These are phyloP conservation scores for Eragrostis curvula DNA, from an alignment of 176 grass and related monocot genomes.

Conservation along the genomic window DNA sequence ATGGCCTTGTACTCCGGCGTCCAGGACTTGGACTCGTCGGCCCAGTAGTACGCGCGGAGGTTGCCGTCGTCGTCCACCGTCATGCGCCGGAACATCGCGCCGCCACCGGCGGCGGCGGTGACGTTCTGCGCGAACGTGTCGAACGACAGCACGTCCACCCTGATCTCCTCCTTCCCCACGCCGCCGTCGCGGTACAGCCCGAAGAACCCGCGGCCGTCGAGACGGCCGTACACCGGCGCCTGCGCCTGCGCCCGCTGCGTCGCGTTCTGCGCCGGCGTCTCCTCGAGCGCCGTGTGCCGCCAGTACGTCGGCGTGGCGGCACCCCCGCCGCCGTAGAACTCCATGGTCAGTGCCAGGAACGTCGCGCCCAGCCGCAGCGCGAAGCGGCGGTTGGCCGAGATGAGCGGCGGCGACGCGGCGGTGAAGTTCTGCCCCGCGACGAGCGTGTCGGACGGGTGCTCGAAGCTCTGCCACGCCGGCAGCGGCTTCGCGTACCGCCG, in stretches of 20 bases:
- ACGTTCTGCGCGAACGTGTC: too few relatives aligned
- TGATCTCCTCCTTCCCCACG: background rate
- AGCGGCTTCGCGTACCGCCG: background rate
- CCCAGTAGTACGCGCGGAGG: slow-evolving; percentile 26
- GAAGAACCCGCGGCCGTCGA: too few relatives aligned
- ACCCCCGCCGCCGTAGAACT: too few relatives aligned
- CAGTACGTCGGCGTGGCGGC: background rate
- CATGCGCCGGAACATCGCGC: too few relatives aligned
- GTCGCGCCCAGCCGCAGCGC: slow-evolving; percentile 38
- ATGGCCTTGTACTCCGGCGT: too few relatives aligned
- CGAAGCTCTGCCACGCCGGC: slow-evolving; percentile 66
- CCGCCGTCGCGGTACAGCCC: slow-evolving; percentile 41
- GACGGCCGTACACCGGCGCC: background rate
- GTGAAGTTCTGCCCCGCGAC: slow-evolving; percentile 74
- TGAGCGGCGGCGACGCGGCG: slow-evolving; percentile 38
- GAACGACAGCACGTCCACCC: slow-evolving; percentile 57
- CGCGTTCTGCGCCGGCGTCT: too few relatives aligned
- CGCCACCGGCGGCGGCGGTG: too few relatives aligned
- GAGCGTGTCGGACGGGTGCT: slow-evolving; percentile 64
- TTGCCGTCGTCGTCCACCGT: slow-evolving; percentile 44
- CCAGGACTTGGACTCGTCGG: too few relatives aligned
- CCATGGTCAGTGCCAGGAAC: too few relatives aligned
- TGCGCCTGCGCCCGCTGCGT: too few relatives aligned
- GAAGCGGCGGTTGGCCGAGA: slow-evolving; percentile 53
- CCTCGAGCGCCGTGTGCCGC: too few relatives aligned